Evolutionary conservation across 2,329 filamentous ascomycete species (phyloP).

Genomic region (Pseudogymnoascus sp.): DNA sequence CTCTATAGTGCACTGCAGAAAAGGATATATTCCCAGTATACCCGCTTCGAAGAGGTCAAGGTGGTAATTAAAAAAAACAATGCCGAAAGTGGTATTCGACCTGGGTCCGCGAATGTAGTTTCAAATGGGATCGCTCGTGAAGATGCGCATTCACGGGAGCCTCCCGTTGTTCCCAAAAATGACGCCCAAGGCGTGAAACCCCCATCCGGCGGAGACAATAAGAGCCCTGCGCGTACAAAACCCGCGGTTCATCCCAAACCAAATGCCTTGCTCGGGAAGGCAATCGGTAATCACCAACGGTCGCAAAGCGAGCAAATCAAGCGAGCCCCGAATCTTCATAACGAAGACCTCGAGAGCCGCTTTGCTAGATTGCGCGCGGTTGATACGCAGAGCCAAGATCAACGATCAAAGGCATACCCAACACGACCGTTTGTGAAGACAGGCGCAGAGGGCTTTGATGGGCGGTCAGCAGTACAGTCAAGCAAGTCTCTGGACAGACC

Average conservation of each 20-base stretch:
- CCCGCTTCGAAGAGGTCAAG: slow-evolving; percentile 53
- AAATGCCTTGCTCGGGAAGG: slow-evolving; percentile 57
- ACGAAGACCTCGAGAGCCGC: slow-evolving; percentile 48
- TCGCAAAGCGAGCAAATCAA: slow-evolving; percentile 20
- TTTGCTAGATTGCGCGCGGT: slow-evolving; percentile 45
- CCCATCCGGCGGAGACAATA: slow-evolving; percentile 29
- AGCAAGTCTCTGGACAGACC: slow-evolving; percentile 13
- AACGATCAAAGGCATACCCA: not conserved
- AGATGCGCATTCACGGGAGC: not conserved
- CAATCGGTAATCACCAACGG: slow-evolving; percentile 37
- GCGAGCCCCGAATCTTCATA: slow-evolving; percentile 26
- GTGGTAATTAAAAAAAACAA: slow-evolving; percentile 58
- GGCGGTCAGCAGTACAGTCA: not conserved
- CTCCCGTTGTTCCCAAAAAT: slow-evolving; percentile 12
- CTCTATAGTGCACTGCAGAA: slow-evolving; percentile 46
- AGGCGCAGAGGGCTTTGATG: not conserved
- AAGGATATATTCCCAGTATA: slow-evolving; percentile 43
- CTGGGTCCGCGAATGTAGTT: slow-evolving; percentile 10
- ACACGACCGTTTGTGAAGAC: not conserved
- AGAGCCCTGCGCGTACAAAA: slow-evolving; percentile 35
- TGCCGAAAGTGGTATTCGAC: slow-evolving; percentile 48
- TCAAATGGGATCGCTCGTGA: slow-evolving; percentile 4
- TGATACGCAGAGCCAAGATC: not conserved
- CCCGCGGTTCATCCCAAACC: slow-evolving; percentile 60
- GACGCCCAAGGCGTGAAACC: slow-evolving; percentile 16